Conservation (phyloP, 257 asterid genomes). For the Hygrophila difformis region DNA sequence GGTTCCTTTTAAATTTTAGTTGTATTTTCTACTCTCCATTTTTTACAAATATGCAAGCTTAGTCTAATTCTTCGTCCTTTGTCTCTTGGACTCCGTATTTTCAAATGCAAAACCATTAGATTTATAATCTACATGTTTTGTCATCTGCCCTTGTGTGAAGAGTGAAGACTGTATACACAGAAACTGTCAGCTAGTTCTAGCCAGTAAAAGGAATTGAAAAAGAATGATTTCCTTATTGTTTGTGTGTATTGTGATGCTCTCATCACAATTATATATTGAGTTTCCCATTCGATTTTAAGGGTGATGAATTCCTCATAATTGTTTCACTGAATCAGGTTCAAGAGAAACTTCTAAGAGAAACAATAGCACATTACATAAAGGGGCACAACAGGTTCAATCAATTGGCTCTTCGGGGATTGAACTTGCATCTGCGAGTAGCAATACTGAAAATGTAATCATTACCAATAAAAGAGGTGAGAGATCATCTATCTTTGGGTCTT, state of each 20-base stretch:
- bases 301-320: slow-evolving; percentile 23
- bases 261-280: slow-evolving; percentile 2
- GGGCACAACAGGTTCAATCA: slow-evolving; percentile 19
- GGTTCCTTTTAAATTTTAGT: too few species aligned
- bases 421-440: neutral
- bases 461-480: slow-evolving; percentile 32
- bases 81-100: too few species aligned
- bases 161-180: too few species aligned
- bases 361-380: slow-evolving; percentile 26
- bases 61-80: too few species aligned
- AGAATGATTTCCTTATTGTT: neutral
- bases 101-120: too few species aligned
- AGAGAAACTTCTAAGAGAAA: slow-evolving; percentile 26
- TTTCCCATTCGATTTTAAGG: slow-evolving; percentile 14
- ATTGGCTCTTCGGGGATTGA: slow-evolving; percentile 20
- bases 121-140: slow-evolving; percentile 8
- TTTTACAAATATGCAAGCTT: too few species aligned
- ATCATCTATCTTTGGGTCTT: slow-evolving; percentile 8
- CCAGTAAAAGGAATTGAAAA: neutral
- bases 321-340: slow-evolving; percentile 23
- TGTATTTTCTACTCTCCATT: too few species aligned
- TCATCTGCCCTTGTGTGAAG: neutral
- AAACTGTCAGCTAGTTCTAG: neutral
- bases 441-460: slow-evolving; percentile 20
- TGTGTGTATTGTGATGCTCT: slow-evolving; percentile 1